These are phyloP conservation scores for Eucalyptus coolabah DNA, from an alignment of 345 rosid species.

Conservation along the genomic window DNA sequence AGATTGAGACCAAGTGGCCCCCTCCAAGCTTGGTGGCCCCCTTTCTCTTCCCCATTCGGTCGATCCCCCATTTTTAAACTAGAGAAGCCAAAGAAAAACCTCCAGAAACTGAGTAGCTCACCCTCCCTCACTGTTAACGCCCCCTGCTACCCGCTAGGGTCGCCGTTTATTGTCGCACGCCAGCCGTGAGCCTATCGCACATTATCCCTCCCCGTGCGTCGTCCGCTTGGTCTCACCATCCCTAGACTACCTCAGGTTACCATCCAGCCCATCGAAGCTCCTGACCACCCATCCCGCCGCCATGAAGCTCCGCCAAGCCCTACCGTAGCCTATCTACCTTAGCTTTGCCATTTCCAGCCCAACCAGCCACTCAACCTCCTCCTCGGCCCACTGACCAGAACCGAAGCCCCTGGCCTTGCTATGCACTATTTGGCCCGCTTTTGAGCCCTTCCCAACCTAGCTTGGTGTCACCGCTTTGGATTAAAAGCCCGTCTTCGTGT, in stretches of 20 bases:
- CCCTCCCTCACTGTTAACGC: no score
- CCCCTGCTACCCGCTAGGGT: rapidly evolving
- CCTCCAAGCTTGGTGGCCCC: no score
- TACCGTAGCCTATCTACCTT: rapidly evolving
- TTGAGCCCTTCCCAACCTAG: rapidly evolving
- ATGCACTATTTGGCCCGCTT: no score
- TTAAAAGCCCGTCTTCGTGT: rapidly evolving
- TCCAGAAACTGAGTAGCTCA: rapidly evolving
- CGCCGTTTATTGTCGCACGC: rapidly evolving
- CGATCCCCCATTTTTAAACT: rapidly evolving
- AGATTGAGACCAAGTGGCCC: no score
- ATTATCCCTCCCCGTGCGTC: rapidly evolving
- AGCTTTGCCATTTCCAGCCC: rapidly evolving
- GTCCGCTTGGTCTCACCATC: no score
- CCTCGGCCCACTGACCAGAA: no score
- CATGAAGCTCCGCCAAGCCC: no score
- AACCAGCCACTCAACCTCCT: no score
- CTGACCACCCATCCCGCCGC: rapidly evolving
- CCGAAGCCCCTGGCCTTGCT: rapidly evolving
- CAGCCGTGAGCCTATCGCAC: rapidly evolving
- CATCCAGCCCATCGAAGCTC: rapidly evolving
- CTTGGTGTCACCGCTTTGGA: rapidly evolving
- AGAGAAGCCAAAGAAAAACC: no score
- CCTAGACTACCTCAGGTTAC: no score
- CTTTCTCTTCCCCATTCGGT: no score